Evolutionary conservation across 202 grass and related monocot species (phyloP), one percentile per base, ranked within the genome.

Genomic region (Alloteropsis angusta): DNA sequence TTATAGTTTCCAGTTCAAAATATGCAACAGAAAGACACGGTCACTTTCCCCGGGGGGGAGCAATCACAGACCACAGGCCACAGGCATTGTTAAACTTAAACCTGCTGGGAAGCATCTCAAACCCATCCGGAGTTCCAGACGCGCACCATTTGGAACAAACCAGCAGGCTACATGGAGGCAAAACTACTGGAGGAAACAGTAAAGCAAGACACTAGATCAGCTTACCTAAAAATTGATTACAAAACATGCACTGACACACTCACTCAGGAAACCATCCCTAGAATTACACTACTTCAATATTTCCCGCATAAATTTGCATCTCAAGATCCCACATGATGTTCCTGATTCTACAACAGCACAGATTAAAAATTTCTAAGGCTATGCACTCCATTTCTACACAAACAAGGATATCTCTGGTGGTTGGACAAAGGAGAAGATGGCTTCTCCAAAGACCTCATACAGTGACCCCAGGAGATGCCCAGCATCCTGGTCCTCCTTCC

Each of bases 401-500:
- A 94, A 94, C 49, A 84, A 62, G 14, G 88, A 88, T 34, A 85
- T 83, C 77, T 90, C 91, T 38, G 85, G 66, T 22, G 87, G 87
- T 66, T 94, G 89, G 37, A 92, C 83, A 72, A 94, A 97, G 10
- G 95, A 94, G 65, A 92, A 87, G 58, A 94, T 84, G 37, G 85
- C 89, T 71, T 94, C 94, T 5, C 91, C 91, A 21, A 97, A 97
- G 28, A 92, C 82, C 25, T 83, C 85, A 6, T 84, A 80, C 54
- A 97, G 68, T 11, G 95, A 92, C 1, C 81, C 76, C 61, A 94
- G 62, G 23, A 97, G 85, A 75, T 87, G 80, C 8, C 91, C 87
- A 2, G 85, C 85, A 41, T 97, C 87, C 52, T 90, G 72, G 63
- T 97, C 95, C 78, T 97, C 95, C 71, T 90, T 94, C 95, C 95